These are phyloP conservation scores for Cyberlindnera misumaiensis DNA, from an alignment of 805 yeast species.

Conservation along the genomic window DNA sequence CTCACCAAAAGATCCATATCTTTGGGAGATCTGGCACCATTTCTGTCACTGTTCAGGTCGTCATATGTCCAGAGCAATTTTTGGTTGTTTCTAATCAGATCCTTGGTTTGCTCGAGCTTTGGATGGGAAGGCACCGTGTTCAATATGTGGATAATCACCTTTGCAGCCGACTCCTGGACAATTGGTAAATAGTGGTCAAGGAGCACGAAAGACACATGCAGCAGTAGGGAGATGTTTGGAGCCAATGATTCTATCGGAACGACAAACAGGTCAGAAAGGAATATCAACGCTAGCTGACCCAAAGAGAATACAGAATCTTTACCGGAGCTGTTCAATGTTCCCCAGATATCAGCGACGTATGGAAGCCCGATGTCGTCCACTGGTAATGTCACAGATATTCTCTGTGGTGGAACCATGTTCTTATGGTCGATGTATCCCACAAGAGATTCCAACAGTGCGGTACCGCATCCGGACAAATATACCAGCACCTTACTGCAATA, in stretches of 20 bases:
- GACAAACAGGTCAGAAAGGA: constrained; percentile 73
- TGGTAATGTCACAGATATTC: constrained; percentile 25
- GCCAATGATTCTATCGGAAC: constrained; percentile 57
- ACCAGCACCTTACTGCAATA: constrained; percentile 77
- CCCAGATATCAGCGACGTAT: constrained; percentile 68
- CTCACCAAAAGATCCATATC: constrained; percentile 74
- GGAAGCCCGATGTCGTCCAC: constrained; percentile 43
- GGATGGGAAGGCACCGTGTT: constrained; percentile 48
- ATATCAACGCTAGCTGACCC: constrained; percentile 81
- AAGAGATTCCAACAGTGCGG: constrained; percentile 52
- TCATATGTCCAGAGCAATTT: constrained; percentile 74
- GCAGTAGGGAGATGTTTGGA: constrained; percentile 57
- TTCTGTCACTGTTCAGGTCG: constrained; percentile 68
- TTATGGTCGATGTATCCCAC: constrained; percentile 73
- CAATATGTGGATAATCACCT: constrained; percentile 64
- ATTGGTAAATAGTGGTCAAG: constrained; percentile 81
- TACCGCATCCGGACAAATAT: constrained; percentile 56
- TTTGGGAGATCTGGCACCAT: constrained; percentile 79
- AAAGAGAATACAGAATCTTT: constrained; percentile 75
- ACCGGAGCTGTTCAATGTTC: constrained; percentile 44
- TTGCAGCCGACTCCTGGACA: constrained; percentile 80
- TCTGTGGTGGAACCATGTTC: constrained; percentile 76
- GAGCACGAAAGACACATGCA: constrained; percentile 75
- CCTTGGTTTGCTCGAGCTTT: constrained; percentile 50
- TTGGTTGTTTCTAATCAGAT: constrained; percentile 45